phyloP scores from a whole-genome alignment of 768 basidiomycete species.

The Dioszegia hungarica region DNA sequence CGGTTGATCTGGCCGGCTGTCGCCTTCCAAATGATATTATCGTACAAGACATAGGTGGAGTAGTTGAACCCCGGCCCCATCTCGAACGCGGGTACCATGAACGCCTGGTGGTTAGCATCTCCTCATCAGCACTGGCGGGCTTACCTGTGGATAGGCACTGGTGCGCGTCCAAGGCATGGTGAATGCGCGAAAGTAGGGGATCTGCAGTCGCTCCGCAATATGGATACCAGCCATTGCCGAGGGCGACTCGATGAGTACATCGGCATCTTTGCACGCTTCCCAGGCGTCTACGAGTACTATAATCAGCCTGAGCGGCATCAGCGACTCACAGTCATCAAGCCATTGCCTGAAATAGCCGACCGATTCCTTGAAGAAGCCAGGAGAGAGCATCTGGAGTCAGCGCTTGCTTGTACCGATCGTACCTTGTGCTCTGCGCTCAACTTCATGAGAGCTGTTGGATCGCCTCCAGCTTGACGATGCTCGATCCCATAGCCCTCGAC shows the following conservation, averaged over 20 bases:
- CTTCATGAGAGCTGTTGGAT: constrained; percentile 67
- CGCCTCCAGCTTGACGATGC: constrained; percentile 63
- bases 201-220: constrained; percentile 63
- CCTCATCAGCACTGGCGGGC: too few species aligned
- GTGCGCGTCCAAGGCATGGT: constrained; percentile 52
- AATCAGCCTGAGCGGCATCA: background rate
- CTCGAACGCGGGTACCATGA: constrained; percentile 60
- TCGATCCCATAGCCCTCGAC: constrained; percentile 59
- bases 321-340: constrained; percentile 59
- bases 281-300: constrained; percentile 62
- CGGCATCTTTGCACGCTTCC: constrained; percentile 62
- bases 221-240: constrained; percentile 69
- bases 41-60: constrained; percentile 58
- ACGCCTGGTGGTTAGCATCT: too few species aligned
- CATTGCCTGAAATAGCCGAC: constrained; percentile 61
- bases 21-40: constrained; percentile 64
- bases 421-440: constrained; percentile 54
- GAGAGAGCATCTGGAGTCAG: constrained; percentile 61
- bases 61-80: constrained; percentile 59
- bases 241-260: constrained; percentile 63
- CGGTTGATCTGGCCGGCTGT: constrained; percentile 63
- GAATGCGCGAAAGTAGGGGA: constrained; percentile 59
- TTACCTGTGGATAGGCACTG: constrained; percentile 60
- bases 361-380: constrained; percentile 65
- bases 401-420: background rate